phyloP scores from a whole-genome alignment of 2,329 filamentous ascomycete genomes.

The Penicillium sp. region DNA sequence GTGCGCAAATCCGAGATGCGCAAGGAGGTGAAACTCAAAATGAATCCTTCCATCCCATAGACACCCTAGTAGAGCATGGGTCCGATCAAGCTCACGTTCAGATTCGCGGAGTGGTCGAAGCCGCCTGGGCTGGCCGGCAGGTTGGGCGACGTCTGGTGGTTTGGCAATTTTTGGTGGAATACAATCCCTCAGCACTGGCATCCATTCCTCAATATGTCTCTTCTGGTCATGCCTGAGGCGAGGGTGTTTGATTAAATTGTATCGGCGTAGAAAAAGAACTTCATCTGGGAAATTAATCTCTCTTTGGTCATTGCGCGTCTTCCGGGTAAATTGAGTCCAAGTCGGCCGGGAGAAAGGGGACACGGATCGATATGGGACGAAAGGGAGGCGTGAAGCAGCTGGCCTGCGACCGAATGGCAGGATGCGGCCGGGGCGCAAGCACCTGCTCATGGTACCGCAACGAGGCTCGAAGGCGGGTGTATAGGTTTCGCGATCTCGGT shows the following conservation, averaged over 20 bases:
- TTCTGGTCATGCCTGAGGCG: constrained; percentile 20
- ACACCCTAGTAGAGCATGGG: constrained; percentile 33
- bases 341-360: constrained; percentile 9
- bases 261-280: constrained; percentile 22
- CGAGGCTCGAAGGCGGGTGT: constrained; percentile 26
- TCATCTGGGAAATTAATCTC: constrained; percentile 19
- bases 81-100: constrained; percentile 24
- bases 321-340: constrained; percentile 1
- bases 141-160: not conserved
- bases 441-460: constrained; percentile 46
- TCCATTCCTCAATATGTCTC: constrained; percentile 35
- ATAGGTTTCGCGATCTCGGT: constrained; percentile 33
- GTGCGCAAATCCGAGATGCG: constrained; percentile 41
- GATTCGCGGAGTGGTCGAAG: constrained; percentile 14
- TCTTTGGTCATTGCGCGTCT: constrained; percentile 4
- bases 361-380: constrained; percentile 10
- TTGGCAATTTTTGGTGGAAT: constrained; percentile 23
- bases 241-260: constrained; percentile 14
- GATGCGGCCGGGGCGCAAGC: constrained; percentile 38
- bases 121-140: constrained; percentile 2
- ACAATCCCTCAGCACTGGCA: constrained; percentile 36
- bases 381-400: constrained; percentile 17
- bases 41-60: constrained; percentile 32
- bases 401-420: constrained; percentile 35
- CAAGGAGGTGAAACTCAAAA: constrained; percentile 38